phyloP scores from a whole-genome alignment of 495 filamentous ascomycete species.

The Podospora pseudoanserina region DNA sequence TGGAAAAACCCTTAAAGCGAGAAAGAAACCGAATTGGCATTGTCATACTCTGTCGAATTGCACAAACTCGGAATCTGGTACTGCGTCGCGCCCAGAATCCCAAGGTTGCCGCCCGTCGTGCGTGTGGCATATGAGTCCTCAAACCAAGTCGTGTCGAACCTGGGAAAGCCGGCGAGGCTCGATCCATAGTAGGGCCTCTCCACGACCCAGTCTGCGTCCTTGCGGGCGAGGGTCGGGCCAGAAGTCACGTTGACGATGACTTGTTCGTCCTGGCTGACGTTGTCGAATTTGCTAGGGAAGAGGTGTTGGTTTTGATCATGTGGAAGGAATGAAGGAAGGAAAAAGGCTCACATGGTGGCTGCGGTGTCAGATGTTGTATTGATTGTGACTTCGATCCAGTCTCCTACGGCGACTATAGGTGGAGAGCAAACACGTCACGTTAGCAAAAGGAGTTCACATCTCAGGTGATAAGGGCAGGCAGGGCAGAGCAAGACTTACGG shows the following conservation, averaged over 20 bases:
- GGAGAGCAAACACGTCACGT: neutral
- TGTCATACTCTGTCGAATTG: constrained; percentile 21
- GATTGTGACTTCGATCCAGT: constrained; percentile 32
- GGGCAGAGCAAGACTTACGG: constrained; percentile 10
- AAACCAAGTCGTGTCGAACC: constrained; percentile 32
- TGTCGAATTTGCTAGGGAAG: constrained; percentile 12
- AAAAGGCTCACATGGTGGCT: constrained; percentile 21
- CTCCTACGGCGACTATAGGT: constrained; percentile 22
- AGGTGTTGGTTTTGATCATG: neutral
- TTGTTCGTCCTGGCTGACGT: constrained; percentile 17
- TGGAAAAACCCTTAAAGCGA: neutral
- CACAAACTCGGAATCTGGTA: constrained; percentile 27
- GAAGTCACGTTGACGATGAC: constrained; percentile 15
- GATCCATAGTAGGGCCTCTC: constrained; percentile 29
- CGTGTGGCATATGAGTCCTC: constrained; percentile 22
- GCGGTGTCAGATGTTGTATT: constrained; percentile 27
- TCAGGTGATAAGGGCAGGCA: neutral
- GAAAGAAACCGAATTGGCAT: constrained; percentile 18
- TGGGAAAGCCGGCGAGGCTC: constrained; percentile 22
- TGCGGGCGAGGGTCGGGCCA: constrained; percentile 24
- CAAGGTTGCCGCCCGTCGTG: constrained; percentile 11
- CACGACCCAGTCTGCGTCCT: constrained; percentile 33
- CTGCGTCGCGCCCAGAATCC: constrained; percentile 29
- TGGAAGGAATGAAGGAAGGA: neutral
- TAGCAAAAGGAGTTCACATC: neutral